Conservation (phyloP, 495 filamentous ascomycete genomes). For the Penicillium chermesinum region DNA sequence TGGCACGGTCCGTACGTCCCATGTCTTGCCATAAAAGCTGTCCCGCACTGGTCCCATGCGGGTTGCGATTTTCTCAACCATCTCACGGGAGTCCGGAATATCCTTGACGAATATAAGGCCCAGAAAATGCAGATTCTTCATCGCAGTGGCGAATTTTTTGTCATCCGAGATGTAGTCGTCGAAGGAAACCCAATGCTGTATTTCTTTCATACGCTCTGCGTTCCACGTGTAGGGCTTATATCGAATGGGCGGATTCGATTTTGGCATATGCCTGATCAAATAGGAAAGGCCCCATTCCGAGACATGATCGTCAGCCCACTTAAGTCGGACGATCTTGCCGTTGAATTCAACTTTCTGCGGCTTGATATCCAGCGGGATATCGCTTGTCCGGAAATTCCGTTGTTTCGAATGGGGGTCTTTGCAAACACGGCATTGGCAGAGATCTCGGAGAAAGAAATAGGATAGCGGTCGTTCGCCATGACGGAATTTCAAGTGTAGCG, state of each 20-base stretch:
- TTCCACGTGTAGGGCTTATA: constrained; percentile 33
- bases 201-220: constrained; percentile 12
- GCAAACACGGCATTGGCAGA: constrained; percentile 66
- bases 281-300: constrained; percentile 38
- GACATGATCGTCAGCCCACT: constrained; percentile 60
- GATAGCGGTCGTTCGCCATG: too few species aligned
- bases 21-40: constrained; percentile 85
- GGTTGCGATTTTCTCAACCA: constrained; percentile 61
- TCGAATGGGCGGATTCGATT: not conserved
- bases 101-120: constrained; percentile 70
- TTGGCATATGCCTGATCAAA: constrained; percentile 9
- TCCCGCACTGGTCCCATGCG: constrained; percentile 70
- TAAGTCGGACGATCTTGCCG: constrained; percentile 46
- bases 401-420: constrained; percentile 76
- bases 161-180: constrained; percentile 61
- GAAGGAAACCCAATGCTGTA: constrained; percentile 54
- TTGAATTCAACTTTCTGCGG: constrained; percentile 29
- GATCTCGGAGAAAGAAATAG: constrained; percentile 74
- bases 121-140: constrained; percentile 48
- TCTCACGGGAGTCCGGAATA: constrained; percentile 58
- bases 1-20: constrained; percentile 76
- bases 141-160: constrained; percentile 45
- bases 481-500: too few species aligned
- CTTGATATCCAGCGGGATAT: constrained; percentile 56
- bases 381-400: constrained; percentile 68